Percentiles rank a stretch among this genome's conserved stretches.
Evolutionary conservation across 2,329 filamentous ascomycete species (phyloP).

Genomic region (Fusarium palustre): DNA sequence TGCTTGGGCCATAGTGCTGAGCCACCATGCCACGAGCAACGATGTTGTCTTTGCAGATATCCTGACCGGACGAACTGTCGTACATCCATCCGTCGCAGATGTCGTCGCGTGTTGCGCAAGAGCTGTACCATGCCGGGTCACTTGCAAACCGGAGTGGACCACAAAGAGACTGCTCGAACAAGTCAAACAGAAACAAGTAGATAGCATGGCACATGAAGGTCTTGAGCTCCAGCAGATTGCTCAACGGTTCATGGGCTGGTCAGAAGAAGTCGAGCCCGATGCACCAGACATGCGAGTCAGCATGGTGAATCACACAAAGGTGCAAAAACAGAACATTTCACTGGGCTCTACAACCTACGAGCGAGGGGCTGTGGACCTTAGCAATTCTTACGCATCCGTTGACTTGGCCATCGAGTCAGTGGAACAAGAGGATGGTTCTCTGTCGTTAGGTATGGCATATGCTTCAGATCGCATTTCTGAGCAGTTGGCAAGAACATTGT

Average conservation of each 20-base stretch:
- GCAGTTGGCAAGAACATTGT: background rate
- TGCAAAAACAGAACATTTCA: background rate
- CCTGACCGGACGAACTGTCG: background rate
- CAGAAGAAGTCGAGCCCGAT: background rate
- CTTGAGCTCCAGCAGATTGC: slow-evolving; percentile 3
- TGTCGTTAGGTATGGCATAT: slow-evolving; percentile 3
- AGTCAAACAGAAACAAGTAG: background rate
- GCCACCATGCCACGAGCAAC: slow-evolving; percentile 1
- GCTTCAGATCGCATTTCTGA: slow-evolving; percentile 7
- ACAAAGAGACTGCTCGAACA: background rate
- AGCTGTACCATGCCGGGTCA: slow-evolving; percentile 1
- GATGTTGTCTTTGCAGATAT: background rate
- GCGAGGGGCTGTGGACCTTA: background rate
- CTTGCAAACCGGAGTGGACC: background rate
- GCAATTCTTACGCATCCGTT: slow-evolving; percentile 5
- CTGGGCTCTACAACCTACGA: background rate
- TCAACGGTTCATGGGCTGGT: slow-evolving; percentile 3
- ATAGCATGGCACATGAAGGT: slow-evolving; percentile 2
- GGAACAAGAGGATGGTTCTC: background rate
- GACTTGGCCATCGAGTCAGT: slow-evolving; percentile 6
- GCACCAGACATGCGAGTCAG: slow-evolving; percentile 4
- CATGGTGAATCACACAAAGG: slow-evolving; percentile 6
- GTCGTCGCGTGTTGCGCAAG: slow-evolving; percentile 2
- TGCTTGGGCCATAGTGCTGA: slow-evolving; percentile 1
- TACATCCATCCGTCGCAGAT: slow-evolving; percentile 3